Conservation (phyloP, 352 stramenopile species). For the Phytophthora sojae region DNA sequence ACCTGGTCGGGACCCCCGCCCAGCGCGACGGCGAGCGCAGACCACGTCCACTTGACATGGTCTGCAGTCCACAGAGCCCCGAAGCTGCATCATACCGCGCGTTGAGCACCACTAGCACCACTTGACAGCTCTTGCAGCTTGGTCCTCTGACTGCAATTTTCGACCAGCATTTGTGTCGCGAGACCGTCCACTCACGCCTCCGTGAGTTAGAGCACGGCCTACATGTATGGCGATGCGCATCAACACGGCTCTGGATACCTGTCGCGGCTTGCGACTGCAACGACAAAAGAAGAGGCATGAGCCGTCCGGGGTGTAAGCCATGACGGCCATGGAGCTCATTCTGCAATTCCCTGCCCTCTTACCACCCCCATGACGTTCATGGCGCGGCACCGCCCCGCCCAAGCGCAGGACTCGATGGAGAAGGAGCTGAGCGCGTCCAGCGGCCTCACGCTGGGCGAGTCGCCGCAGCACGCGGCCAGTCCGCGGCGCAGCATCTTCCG, state of each 20-base stretch:
- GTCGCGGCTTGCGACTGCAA: conserved; percentile 6
- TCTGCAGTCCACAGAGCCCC: too few species aligned
- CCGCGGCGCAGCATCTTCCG: conserved; percentile 34
- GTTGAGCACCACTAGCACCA: too few species aligned
- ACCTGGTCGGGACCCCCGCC: too few species aligned
- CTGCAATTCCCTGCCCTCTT: conserved; percentile 15
- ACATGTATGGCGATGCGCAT: conserved; percentile 13
- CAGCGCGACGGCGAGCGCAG: too few species aligned
- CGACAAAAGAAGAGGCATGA: neutral
- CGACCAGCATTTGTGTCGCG: neutral
- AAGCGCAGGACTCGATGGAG: conserved; percentile 29
- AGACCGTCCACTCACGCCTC: neutral
- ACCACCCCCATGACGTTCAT: conserved; percentile 21
- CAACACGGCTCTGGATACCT: conserved; percentile 19
- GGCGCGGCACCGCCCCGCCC: conserved; percentile 2
- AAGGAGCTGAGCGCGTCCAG: conserved; percentile 39
- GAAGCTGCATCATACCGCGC: too few species aligned
- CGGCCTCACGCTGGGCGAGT: conserved; percentile 35
- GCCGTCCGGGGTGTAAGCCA: too few species aligned
- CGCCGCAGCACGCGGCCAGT: conserved; percentile 20
- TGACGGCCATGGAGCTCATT: conserved; percentile 14
- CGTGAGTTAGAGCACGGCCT: conserved; percentile 14
- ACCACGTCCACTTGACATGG: too few species aligned
- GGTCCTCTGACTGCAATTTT: too few species aligned
- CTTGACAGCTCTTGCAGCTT: too few species aligned